Base-by-base conservation (phyloP, 371 early-diverging fungal genomes). In the Mortierella sp. region DNA sequence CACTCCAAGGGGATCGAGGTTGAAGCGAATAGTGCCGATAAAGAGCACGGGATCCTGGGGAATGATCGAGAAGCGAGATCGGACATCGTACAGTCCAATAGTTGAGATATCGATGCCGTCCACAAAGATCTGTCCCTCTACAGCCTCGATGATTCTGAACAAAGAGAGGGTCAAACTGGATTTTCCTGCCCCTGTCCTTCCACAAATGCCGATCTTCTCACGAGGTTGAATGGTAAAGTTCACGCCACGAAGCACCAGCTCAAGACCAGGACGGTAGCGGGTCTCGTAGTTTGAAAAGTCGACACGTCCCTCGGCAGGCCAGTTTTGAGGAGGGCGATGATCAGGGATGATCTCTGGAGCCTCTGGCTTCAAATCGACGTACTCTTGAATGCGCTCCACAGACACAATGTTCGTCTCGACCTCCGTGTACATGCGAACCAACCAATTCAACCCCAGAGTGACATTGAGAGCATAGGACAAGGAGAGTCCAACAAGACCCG, bases 141-240 rank as follows among this genome's bases (percentile, higher is more conserved):
- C 46, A 25, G 46, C 21, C 22, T 46, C 46, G 22, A 25, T 46
- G 54, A 54, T 46, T 24, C 25, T 16, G 46, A 46, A 46, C 10
- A 46, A 25, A 8, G 46, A 46, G 8, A 46, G 46, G 13, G 25
- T 25, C 46, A 46, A 46, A 25, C 46, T 46, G 46, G 46, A 46
- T 25, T 46, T 46, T 19, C 46, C 46, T 46, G 25, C 46, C 4
- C 46, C 46, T 46, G 46, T 46, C 16, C 46, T 24, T 24, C 46
- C 25, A 25, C 46, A 46, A 22, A 46, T 46, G 24, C 46, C 46
- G 22, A 46, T 22, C 46, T 46, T 46, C 46, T 46, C 46, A 16
- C 25, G 46, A 46, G 46, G 25, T 19, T 46, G 24, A 16, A 46
- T 46, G 3, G 46, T 12, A 16, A 19, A 46, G 46, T 46, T 46